phyloP scores from a whole-genome alignment of 352 stramenopile species.

The Pelagophyceae sp. region DNA sequence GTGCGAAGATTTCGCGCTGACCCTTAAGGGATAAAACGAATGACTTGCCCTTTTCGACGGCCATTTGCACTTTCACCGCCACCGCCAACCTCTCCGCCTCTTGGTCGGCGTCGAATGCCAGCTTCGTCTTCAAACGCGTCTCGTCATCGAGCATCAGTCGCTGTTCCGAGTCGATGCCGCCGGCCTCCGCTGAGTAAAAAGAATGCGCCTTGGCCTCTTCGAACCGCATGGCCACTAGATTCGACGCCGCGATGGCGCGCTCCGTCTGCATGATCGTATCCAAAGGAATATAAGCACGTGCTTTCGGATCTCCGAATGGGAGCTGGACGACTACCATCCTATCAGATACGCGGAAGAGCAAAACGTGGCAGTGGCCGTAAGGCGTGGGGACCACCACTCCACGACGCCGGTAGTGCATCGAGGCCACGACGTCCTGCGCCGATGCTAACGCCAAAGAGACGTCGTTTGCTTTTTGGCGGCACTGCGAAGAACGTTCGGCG shows the following conservation, averaged over 20 bases:
- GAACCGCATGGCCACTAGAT: conserved; percentile 24
- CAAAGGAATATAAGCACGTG: conserved; percentile 35
- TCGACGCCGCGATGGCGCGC: conserved; percentile 13
- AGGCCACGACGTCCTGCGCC: conserved; percentile 17
- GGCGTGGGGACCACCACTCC: conserved; percentile 25
- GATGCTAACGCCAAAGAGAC: neutral
- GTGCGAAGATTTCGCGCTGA: conserved; percentile 8
- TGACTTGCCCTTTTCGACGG: neutral
- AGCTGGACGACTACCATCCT: conserved; percentile 33
- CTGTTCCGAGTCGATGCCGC: neutral
- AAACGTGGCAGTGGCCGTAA: conserved; percentile 20
- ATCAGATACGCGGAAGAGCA: conserved; percentile 31
- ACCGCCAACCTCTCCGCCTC: neutral
- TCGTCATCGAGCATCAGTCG: conserved; percentile 18
- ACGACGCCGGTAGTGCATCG: conserved; percentile 26
- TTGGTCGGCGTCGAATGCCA: conserved; percentile 13
- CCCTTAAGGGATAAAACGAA: conserved; percentile 15
- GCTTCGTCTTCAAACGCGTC: neutral
- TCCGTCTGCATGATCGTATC: conserved; percentile 28
- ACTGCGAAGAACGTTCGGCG: conserved; percentile 21
- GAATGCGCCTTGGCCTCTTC: conserved; percentile 19
- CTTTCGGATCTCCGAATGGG: conserved; percentile 25
- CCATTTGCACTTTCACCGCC: conserved; percentile 17
- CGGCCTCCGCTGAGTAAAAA: conserved; percentile 23
- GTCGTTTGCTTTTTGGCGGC: conserved; percentile 10